These are phyloP conservation scores for Colletotrichum sp. DNA, from an alignment of 2,329 filamentous ascomycete species.

Conservation along the genomic window DNA sequence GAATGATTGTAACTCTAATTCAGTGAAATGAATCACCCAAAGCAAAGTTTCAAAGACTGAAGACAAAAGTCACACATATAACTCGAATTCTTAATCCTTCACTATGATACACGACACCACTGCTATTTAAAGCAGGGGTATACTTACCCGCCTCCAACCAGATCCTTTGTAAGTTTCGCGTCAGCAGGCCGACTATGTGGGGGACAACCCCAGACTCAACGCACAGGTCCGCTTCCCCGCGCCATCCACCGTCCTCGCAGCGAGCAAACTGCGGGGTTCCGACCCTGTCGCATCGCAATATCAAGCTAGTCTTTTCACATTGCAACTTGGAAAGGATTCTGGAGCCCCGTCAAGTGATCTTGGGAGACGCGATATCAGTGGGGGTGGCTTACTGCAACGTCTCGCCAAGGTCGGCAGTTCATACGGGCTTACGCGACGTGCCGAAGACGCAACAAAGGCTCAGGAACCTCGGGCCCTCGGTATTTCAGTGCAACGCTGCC, in stretches of 20 bases:
- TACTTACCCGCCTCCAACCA: neutral
- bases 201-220: neutral
- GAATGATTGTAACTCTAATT: neutral
- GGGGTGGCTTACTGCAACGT: constrained; percentile 13
- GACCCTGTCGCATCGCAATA: neutral
- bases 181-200: neutral
- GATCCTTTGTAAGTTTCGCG: neutral
- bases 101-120: neutral
- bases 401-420: constrained; percentile 25
- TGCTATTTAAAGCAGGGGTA: neutral
- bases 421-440: neutral
- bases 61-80: neutral
- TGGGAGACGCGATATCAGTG: neutral
- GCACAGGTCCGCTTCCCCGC: constrained; percentile 1
- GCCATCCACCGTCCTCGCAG: neutral
- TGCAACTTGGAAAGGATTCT: neutral
- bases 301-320: neutral
- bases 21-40: neutral
- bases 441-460: neutral
- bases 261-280: neutral
- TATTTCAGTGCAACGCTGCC: neutral
- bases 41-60: neutral
- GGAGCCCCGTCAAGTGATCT: neutral
- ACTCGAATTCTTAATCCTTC: neutral
- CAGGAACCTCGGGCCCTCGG: neutral